A percentile compares a stretch with the other conserved stretches of the same genome.
Conservation (phyloP, 129 eudicot species). For the Lactuca sativa region DNA sequence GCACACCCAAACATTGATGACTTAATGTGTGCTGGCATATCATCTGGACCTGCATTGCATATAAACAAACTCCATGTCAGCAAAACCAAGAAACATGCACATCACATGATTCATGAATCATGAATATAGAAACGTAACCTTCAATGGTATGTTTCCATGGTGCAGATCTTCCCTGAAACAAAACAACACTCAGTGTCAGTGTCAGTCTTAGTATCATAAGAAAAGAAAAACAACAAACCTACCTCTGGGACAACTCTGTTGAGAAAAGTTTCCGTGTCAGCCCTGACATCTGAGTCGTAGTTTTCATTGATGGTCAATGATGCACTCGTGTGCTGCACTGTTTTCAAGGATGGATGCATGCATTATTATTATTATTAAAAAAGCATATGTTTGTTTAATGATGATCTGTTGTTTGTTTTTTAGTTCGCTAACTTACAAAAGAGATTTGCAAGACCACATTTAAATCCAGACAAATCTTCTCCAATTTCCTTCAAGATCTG, state of each 20-base stretch:
- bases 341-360: not conserved
- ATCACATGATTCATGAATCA: not conserved
- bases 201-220: too few relatives aligned
- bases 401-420: too few relatives aligned
- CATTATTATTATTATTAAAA: not conserved
- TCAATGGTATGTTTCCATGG: slow-evolving; percentile 96
- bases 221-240: slow-evolving; percentile 46
- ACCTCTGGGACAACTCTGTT: slow-evolving; percentile 94
- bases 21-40: slow-evolving; percentile 98
- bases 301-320: slow-evolving; percentile 93
- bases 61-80: slow-evolving; percentile 11
- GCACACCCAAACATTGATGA: slow-evolving; percentile 98
- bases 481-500: slow-evolving; percentile 93
- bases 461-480: slow-evolving; percentile 73
- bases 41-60: slow-evolving; percentile 94
- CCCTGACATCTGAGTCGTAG: slow-evolving; percentile 91
- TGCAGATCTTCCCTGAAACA: slow-evolving; percentile 81
- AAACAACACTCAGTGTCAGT: slow-evolving; percentile 11
- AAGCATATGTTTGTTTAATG: not conserved
- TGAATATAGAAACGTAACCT: slow-evolving; percentile 43
- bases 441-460: slow-evolving; percentile 92
- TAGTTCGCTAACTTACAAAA: slow-evolving; percentile 54
- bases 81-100: not conserved
- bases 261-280: slow-evolving; percentile 91
- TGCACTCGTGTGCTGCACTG: slow-evolving; percentile 99